A percentile compares a stretch with the other conserved stretches of the same genome.
These are phyloP conservation scores for Astragalus membranaceus DNA, from an alignment of 306 rosid species.

Conservation along the genomic window DNA sequence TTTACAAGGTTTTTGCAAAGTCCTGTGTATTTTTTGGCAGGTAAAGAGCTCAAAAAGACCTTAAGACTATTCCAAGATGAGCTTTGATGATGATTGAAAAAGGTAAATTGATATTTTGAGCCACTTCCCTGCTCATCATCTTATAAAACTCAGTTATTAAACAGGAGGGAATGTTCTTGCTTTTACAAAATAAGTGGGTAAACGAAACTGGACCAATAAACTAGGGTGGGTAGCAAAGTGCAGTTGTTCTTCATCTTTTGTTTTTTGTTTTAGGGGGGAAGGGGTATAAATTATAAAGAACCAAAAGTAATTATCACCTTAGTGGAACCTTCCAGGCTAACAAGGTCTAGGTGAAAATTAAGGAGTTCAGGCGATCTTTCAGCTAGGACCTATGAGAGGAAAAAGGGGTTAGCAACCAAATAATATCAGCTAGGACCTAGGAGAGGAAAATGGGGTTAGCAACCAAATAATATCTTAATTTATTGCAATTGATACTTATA, in stretches of 20 bases:
- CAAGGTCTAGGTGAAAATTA: constrained; percentile 79
- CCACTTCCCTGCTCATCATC: neutral
- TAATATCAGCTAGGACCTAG: constrained; percentile 61
- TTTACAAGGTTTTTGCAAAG: neutral
- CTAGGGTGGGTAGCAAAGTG: neutral
- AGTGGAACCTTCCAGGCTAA: constrained; percentile 72
- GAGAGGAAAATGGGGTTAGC: neutral
- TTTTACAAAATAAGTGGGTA: neutral
- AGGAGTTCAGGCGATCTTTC: constrained; percentile 77
- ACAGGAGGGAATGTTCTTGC: neutral
- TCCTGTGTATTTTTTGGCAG: neutral
- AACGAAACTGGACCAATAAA: constrained; percentile 13
- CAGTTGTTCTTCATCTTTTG: neutral
- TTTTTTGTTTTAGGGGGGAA: neutral
- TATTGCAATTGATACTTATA: constrained; percentile 26
- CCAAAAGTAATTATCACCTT: constrained; percentile 49
- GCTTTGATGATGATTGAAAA: neutral
- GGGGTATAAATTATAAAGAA: neutral
- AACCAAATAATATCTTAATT: constrained; percentile 13
- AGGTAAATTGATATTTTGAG: neutral
- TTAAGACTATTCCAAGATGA: neutral
- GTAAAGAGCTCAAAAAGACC: neutral
- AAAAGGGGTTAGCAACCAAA: constrained; percentile 14
- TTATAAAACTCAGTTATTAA: constrained; percentile 9
- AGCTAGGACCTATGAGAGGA: constrained; percentile 56